These are phyloP conservation scores for Aspergillus caelatus DNA, from an alignment of 2,329 filamentous ascomycete species.

Conservation along the genomic window DNA sequence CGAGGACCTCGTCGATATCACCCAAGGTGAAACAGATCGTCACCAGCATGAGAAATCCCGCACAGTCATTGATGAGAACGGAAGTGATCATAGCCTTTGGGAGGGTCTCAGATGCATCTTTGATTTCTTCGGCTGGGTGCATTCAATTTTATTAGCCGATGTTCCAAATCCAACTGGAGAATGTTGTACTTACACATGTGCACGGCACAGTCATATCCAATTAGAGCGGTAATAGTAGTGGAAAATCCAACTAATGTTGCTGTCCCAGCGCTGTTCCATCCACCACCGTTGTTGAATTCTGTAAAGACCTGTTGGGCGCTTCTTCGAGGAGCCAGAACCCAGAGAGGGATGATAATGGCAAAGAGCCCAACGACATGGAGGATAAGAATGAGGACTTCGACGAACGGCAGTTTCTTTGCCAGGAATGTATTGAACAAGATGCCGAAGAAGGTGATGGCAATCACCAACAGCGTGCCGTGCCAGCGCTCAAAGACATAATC, in stretches of 20 bases:
- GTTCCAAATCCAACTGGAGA: neutral
- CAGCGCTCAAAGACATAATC: slow-evolving; percentile 45
- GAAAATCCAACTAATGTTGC: slow-evolving; percentile 45
- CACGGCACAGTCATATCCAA: slow-evolving; percentile 47
- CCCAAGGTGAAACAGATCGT: slow-evolving; percentile 43
- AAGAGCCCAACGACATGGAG: slow-evolving; percentile 48
- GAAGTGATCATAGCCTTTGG: slow-evolving; percentile 44
- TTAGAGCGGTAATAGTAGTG: slow-evolving; percentile 43
- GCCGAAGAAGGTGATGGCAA: slow-evolving; percentile 43
- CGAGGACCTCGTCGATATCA: slow-evolving; percentile 32
- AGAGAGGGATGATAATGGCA: slow-evolving; percentile 47
- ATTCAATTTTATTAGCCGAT: neutral
- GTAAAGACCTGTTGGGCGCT: slow-evolving; percentile 44
- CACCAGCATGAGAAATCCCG: slow-evolving; percentile 43
- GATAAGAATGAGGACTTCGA: slow-evolving; percentile 45
- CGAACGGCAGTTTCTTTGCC: slow-evolving; percentile 40
- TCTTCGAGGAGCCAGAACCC: slow-evolving; percentile 44
- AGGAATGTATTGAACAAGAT: slow-evolving; percentile 48
- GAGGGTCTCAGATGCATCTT: slow-evolving; percentile 37
- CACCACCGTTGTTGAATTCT: slow-evolving; percentile 45
- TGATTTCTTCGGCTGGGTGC: slow-evolving; percentile 40
- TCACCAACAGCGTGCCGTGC: slow-evolving; percentile 49
- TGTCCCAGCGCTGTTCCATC: slow-evolving; percentile 41
- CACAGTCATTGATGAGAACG: slow-evolving; percentile 37
- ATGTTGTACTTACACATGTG: slow-evolving; percentile 45